These are phyloP conservation scores for Neurospora pannonica DNA, from an alignment of 495 filamentous ascomycete species.

Conservation along the genomic window DNA sequence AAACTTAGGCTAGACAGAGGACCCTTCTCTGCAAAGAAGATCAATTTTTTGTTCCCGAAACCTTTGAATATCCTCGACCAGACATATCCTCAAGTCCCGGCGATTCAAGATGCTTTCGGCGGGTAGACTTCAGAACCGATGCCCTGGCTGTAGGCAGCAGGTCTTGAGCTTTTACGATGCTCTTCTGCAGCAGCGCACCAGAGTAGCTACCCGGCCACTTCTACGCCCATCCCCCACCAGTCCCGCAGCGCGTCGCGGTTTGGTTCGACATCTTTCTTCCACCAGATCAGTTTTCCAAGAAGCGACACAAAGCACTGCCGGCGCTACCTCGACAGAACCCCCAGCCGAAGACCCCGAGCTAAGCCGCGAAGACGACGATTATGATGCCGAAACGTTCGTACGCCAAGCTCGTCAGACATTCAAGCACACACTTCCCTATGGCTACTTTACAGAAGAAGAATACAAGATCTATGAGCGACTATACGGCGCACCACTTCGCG, in stretches of 20 bases:
- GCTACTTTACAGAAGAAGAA: constrained; percentile 58
- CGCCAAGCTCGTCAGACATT: constrained; percentile 61
- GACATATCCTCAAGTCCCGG: constrained; percentile 2
- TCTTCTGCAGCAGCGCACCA: constrained; percentile 18
- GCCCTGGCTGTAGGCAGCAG: constrained; percentile 40
- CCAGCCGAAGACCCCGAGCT: constrained; percentile 3
- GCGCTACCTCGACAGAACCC: neutral
- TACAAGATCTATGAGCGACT: constrained; percentile 67
- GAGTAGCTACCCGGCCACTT: constrained; percentile 11
- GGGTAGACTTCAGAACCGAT: constrained; percentile 33
- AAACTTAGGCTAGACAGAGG: neutral
- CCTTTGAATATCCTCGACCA: neutral
- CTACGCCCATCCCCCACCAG: constrained; percentile 3
- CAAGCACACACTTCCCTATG: constrained; percentile 69
- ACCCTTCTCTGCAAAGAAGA: neutral
- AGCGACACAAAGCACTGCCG: neutral
- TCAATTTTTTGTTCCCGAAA: constrained; percentile 3
- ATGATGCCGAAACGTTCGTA: constrained; percentile 52
- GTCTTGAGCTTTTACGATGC: constrained; percentile 37
- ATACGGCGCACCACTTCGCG: constrained; percentile 60
- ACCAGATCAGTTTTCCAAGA: constrained; percentile 20
- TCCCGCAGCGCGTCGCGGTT: constrained; percentile 2
- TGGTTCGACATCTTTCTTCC: constrained; percentile 31
- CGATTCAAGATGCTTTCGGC: constrained; percentile 36
- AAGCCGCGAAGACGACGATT: neutral